Base-by-base conservation (phyloP, 805 yeast genomes). In the Candida palmyrensis region DNA sequence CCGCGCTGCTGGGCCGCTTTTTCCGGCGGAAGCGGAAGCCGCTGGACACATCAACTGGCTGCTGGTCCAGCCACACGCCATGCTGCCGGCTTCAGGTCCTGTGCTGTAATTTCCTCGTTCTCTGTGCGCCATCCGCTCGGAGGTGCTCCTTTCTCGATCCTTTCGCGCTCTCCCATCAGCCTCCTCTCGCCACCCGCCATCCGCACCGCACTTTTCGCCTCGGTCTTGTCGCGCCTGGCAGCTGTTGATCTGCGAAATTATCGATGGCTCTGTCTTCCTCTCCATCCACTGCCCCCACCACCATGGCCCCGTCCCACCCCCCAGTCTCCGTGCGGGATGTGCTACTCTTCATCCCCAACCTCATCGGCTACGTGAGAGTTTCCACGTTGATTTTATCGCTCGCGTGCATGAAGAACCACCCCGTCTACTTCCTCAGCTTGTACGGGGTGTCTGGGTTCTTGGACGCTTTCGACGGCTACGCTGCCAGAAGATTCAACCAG, bases 381-480 rank as follows among this genome's bases (percentile, higher is more conserved):
- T 46, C 82, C 23, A 78, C 95, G 15, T 94, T 96, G 8, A 50
- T 88, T 30, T 62, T 83, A 26, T 88, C 97, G 25, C 77, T 89
- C 43, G 65, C 75, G 41, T 72, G 83, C 44, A 92, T 92, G 98
- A 72, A 75, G 44, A 66, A 72, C 51, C 92, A 87, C 55, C 98
- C 97, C 14, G 62, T 81, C 36, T 71, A 72, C 53, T 88, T 96
- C 32, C 77, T 85, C 25, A 55, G 75, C 13, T 65, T 88, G 28
- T 92, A 92, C 55, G 82, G 94, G 11, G 67, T 87, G 13, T 87
- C 96, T 9, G 94, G 98, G 47, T 67, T 92, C 36, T 67, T 92
- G 41, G 99, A 92, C 59, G 99, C 99, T 0, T 75, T 88, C 37
- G 99, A 92, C 56, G 99, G 99, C 3, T 79, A 82, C 35, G 95